Evolutionary conservation across 75 land plant genomes (phyloP).

Genomic region (Picea glauca): DNA sequence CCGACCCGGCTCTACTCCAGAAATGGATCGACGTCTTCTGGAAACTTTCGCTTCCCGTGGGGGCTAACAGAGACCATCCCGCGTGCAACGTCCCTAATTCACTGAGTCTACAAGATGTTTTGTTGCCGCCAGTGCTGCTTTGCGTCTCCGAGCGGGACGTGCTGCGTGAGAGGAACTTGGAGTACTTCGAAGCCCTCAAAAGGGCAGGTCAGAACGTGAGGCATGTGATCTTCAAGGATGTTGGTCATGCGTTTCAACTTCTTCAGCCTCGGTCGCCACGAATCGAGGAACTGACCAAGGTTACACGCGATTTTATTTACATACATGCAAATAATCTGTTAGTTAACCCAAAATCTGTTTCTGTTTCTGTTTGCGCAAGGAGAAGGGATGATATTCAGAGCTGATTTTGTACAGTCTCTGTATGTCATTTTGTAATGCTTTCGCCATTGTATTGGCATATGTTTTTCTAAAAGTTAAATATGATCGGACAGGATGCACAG

Average conservation of each 20-base stretch:
- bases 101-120: not conserved
- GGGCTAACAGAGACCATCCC: slow-evolving; percentile 41
- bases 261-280: slow-evolving; percentile 5
- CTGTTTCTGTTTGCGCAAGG: no score
- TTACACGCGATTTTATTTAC: no score
- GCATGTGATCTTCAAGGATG: slow-evolving; percentile 29
- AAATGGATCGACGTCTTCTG: slow-evolving; percentile 43
- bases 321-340: no score
- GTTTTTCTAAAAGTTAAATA: no score
- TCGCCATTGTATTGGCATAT: no score
- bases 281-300: no score
- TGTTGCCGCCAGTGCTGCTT: slow-evolving; percentile 17
- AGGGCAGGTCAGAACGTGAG: slow-evolving; percentile 25
- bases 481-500: no score
- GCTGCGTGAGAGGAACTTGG: slow-evolving; percentile 40
- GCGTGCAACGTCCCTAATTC: slow-evolving; percentile 37
- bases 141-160: slow-evolving; percentile 47
- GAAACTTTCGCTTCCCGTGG: slow-evolving; percentile 49
- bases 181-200: slow-evolving; percentile 30
- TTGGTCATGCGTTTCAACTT: slow-evolving; percentile 55
- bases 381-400: no score
- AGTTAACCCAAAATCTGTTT: no score
- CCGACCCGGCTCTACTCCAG: slow-evolving; percentile 25
- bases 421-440: no score
- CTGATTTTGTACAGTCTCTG: no score